phyloP scores from a whole-genome alignment of 2,329 filamentous ascomycete genomes.

The Parafenestella ontariensis region DNA sequence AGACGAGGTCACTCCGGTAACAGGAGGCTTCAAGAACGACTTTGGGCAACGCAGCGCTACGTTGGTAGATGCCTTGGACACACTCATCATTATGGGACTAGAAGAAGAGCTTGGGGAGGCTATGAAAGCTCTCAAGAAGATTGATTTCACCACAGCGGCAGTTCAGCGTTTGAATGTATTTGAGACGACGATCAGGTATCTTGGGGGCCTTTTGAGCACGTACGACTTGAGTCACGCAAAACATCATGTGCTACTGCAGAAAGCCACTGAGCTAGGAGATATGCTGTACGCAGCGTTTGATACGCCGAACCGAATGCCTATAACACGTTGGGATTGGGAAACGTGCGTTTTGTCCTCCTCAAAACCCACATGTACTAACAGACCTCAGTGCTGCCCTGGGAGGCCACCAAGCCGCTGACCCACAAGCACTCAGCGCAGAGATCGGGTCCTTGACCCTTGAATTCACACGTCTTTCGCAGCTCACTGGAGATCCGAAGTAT shows the following conservation, averaged over 20 bases:
- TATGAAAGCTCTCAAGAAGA: constrained; percentile 57
- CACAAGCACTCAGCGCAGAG: constrained; percentile 44
- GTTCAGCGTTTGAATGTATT: constrained; percentile 46
- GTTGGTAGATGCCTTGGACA: constrained; percentile 67
- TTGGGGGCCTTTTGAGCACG: constrained; percentile 48
- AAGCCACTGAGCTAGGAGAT: constrained; percentile 52
- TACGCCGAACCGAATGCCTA: constrained; percentile 52
- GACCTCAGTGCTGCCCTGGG: constrained; percentile 34
- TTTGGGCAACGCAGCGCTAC: constrained; percentile 67
- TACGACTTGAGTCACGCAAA: constrained; percentile 46
- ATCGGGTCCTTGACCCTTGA: constrained; percentile 49
- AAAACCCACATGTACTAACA: constrained; percentile 20
- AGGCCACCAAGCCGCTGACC: constrained; percentile 37
- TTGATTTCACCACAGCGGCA: constrained; percentile 61
- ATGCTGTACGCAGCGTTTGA: constrained; percentile 56
- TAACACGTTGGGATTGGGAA: constrained; percentile 50
- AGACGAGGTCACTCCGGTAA: constrained; percentile 61
- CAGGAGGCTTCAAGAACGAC: constrained; percentile 55
- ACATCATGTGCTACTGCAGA: constrained; percentile 47
- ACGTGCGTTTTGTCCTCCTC: constrained; percentile 27
- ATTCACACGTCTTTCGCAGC: constrained; percentile 49
- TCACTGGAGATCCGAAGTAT: constrained; percentile 48
- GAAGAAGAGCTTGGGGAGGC: constrained; percentile 64
- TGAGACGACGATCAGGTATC: constrained; percentile 51
- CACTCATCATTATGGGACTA: constrained; percentile 68